Conservation (phyloP, 2,329 filamentous ascomycete species). For the Fusarium sp. region DNA sequence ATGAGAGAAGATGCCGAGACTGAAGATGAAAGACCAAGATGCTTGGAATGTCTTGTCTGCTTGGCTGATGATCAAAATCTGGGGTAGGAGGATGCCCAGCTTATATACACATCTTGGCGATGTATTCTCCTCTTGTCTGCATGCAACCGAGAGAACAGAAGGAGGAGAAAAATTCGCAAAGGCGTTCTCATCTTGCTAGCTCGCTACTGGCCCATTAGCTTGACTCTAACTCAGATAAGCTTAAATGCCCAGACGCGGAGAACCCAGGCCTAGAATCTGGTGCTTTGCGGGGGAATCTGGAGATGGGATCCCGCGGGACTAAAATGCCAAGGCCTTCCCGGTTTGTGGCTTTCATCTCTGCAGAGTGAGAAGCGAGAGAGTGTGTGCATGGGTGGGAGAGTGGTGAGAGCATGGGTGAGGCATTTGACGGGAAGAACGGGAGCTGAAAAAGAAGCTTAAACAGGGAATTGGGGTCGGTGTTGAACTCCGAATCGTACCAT, state of each 20-base stretch:
- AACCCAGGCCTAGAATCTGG: slow-evolving; percentile 1
- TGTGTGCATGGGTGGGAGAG: no score
- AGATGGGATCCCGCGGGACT: slow-evolving; percentile 1
- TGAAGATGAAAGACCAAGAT: neutral
- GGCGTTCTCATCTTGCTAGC: neutral
- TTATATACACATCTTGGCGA: slow-evolving; percentile 11
- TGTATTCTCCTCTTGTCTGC: neutral
- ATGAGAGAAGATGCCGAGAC: neutral
- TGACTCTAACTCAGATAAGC: slow-evolving; percentile 5
- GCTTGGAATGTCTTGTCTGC: neutral
- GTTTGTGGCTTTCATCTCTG: neutral
- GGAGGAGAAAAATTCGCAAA: neutral
- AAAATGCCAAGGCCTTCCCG: slow-evolving; percentile 1
- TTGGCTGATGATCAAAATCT: neutral
- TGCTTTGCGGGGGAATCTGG: no score
- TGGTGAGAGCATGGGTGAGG: neutral
- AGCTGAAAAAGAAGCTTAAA: neutral
- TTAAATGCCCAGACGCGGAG: slow-evolving; percentile 9
- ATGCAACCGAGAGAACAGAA: neutral
- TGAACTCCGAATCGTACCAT: neutral
- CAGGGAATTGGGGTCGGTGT: neutral
- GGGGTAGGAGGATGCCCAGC: neutral
- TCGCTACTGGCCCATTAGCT: neutral
- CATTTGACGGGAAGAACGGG: neutral
- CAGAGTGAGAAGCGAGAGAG: neutral